Base-by-base conservation (phyloP, 805 yeast genomes). In the Metschnikowia shivogae region DNA sequence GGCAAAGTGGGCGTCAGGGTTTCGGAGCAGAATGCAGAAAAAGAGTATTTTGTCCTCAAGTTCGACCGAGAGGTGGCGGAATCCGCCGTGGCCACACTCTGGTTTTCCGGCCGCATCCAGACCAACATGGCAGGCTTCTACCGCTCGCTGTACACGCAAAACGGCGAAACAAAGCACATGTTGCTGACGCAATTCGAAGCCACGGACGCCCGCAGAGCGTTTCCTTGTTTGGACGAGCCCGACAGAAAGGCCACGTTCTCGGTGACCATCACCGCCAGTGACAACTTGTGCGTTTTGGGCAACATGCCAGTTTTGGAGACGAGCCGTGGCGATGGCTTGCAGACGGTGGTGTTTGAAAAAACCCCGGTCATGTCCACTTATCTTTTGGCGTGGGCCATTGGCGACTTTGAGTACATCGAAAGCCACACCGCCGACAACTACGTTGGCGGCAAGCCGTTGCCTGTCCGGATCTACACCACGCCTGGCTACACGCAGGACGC, bases 1-100 rank as follows among this genome's bases (percentile, higher is more conserved):
- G 55, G 60, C 24, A 49, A 59, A 10, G 55, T 67, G 1, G 61
- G 64, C 6, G 53, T 60, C n/a, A 31, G 33, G 2, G 52, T 53
- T 10, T 36, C 59, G 9, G 55, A 53, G 31, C 66, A 70, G 38
- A 73, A 77, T 50, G 70, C 70, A 36, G 80, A 80, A 20, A 72
- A 74, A 49, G 95, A 92, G 68, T 76, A 80, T 34, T 80, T 81
- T 39, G 75, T 77, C 38, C 73, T 89, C 60, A 68, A 70, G 39
- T 79, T 90, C 49, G 77, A 70, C 39, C 54, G 62, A n/a, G 43
- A 40, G 2, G 42, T 49, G 9, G 73, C 72, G 14, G 39, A 42
- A 1, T 39, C 52, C 9, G 49, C 67, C 17, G 24, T 43, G 5
- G 63, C 74, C 17, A 52, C 57, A 4, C 55, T 77, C 11, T 48